Percentiles rank a stretch among this genome's conserved stretches.
phyloP scores from a whole-genome alignment of 2,329 filamentous ascomycete species.

The Fusarium sp. region DNA sequence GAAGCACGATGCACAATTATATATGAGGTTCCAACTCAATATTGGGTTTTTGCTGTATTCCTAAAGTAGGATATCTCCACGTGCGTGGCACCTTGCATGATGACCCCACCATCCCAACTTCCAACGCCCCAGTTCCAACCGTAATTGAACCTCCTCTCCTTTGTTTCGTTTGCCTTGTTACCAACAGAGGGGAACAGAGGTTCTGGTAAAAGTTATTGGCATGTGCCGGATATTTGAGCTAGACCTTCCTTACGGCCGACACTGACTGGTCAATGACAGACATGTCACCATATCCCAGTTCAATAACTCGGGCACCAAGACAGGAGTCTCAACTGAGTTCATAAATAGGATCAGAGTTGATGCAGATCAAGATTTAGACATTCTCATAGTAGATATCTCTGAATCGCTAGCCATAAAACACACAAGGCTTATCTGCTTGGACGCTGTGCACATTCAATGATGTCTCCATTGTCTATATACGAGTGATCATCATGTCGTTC shows the following conservation, averaged over 20 bases:
- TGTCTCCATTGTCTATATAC: conserved; percentile 34
- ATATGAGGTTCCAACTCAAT: neutral
- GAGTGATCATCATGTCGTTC: conserved; percentile 37
- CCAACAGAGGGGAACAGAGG: neutral
- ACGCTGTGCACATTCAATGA: conserved; percentile 21
- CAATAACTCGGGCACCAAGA: neutral
- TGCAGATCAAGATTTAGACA: neutral
- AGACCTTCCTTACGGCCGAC: neutral
- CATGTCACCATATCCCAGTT: neutral
- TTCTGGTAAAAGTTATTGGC: neutral
- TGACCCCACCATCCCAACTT: neutral
- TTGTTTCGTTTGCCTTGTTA: neutral
- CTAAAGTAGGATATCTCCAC: neutral
- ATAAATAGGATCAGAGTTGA: neutral
- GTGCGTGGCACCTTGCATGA: neutral
- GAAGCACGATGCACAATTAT: neutral
- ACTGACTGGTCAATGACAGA: neutral
- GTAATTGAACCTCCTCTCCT: neutral
- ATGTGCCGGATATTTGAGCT: neutral
- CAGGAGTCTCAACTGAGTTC: neutral
- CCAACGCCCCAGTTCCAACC: neutral
- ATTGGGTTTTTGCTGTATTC: neutral
- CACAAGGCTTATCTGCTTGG: neutral
- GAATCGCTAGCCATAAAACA: neutral
- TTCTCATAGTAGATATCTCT: neutral